Evolutionary conservation across 202 grass and related monocot genomes (phyloP), one percentile per base, ranked within the genome.

Genomic region (Panicum virgatum): DNA sequence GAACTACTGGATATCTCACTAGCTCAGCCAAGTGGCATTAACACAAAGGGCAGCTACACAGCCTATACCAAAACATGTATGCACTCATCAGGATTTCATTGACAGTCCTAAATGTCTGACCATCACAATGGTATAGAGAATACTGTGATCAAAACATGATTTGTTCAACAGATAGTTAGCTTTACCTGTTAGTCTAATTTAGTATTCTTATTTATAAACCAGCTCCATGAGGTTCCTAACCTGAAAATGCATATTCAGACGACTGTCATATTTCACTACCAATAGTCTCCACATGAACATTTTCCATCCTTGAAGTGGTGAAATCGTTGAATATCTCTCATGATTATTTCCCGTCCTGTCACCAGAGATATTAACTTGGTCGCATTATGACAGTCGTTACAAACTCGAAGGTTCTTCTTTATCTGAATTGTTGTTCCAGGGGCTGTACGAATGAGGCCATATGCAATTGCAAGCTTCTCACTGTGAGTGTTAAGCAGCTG

Each of bases 271-370:
- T 23, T 44, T 50, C 68, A 61, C 77, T 97, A 90, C 94, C 94
- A 97, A 43, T 94, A 97, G 72, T 92, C 94, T 75, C 84, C 86
- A 81, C 90, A 91, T 3, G 91, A 97, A 86, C 91, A 94, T 70
- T 57, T 83, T 14, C 89, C 91, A 11, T 83, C 82, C 82, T 88
- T 97, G 68, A 97, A 94, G 84, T 94, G 89, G 67, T 97, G 94
- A 79, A 94, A 97, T 26, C 89, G 71, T 27, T 97, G 94, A 54
- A 91, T 91, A 25, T 97, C 87, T 62, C 89, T 85, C 79, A 94
- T 90, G 74, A 97, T 71, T 65, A 94, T 90, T 83, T 97, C 76
- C 67, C 82, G 54, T 34, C 91, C 80, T 13, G 94, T 94, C 66
- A 90, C 87, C 10, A 82, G 73, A 64, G 91, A 94, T 85, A 97